phyloP scores from a whole-genome alignment of 2,329 filamentous ascomycete species.

The Rhynchosporium secalis region DNA sequence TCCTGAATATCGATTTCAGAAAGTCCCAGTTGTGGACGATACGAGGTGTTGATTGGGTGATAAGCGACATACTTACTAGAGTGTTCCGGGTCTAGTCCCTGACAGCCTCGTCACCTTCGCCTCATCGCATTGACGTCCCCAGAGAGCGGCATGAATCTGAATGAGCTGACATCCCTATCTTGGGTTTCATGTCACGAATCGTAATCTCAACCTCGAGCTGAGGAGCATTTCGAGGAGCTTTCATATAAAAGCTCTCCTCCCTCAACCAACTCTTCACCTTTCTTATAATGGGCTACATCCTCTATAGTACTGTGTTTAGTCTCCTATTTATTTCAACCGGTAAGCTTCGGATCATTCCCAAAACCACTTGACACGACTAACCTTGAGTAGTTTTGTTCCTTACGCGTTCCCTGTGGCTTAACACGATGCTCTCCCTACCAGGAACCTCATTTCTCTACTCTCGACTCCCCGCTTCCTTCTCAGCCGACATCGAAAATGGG shows the following conservation, averaged over 20 bases:
- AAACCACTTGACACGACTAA: slow-evolving; percentile 12
- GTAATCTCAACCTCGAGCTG: slow-evolving; percentile 10
- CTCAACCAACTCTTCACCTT: slow-evolving; percentile 16
- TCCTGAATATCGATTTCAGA: slow-evolving; percentile 19
- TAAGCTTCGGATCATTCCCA: slow-evolving; percentile 42
- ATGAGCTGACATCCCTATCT: slow-evolving; percentile 24
- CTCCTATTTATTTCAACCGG: slow-evolving; percentile 70
- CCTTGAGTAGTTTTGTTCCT: slow-evolving; percentile 66
- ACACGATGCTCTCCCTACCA: slow-evolving; percentile 61
- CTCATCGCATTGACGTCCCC: slow-evolving; percentile 17
- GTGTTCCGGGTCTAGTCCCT: background rate
- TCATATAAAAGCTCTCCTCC: slow-evolving; percentile 16
- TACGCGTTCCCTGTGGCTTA: slow-evolving; percentile 76
- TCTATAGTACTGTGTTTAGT: slow-evolving; percentile 74
- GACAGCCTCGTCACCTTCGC: slow-evolving; percentile 17
- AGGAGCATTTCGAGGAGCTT: slow-evolving; percentile 19
- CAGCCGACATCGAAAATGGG: slow-evolving; percentile 83
- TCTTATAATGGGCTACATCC: slow-evolving; percentile 69
- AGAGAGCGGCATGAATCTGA: slow-evolving; percentile 17
- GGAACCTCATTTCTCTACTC: slow-evolving; percentile 68
- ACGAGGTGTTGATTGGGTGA: background rate
- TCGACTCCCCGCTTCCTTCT: slow-evolving; percentile 74
- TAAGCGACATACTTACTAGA: background rate
- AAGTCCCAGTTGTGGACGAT: slow-evolving; percentile 12
- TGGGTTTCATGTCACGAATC: slow-evolving; percentile 24